A percentile compares a stretch with the other conserved stretches of the same genome.
Conservation (phyloP, 2,329 filamentous ascomycete genomes). For the Penicillium paneum region DNA sequence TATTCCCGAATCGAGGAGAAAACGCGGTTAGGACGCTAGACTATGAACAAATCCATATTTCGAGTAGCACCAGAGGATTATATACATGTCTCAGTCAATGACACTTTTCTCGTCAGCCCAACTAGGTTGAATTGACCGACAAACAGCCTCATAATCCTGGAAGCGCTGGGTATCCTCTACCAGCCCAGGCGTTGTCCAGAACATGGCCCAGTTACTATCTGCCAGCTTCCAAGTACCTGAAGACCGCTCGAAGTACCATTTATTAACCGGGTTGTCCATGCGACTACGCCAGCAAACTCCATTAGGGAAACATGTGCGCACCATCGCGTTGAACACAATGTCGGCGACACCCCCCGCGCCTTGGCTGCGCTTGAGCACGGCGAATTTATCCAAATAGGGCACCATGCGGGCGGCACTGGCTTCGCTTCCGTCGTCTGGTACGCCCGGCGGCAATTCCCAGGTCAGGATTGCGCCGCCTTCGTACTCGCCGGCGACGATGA, state of each 20-base stretch:
- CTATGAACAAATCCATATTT: too few relatives aligned
- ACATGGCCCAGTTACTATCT: conserved; percentile 93
- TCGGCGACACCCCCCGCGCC: conserved; percentile 91
- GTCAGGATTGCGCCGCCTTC: conserved; percentile 93
- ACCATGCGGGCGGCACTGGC: conserved; percentile 63
- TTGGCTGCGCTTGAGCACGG: conserved; percentile 82
- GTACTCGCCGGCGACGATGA: conserved; percentile 95
- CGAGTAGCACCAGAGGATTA: not conserved
- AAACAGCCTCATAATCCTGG: conserved; percentile 71
- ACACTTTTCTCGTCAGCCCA: conserved; percentile 48
- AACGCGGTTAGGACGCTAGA: too few relatives aligned
- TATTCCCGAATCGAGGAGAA: too few relatives aligned
- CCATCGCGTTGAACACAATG: conserved; percentile 94
- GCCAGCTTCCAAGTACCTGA: conserved; percentile 77
- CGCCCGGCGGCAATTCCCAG: conserved; percentile 74
- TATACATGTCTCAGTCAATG: conserved; percentile 48
- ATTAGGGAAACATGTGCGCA: conserved; percentile 77
- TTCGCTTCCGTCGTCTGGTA: conserved; percentile 54
- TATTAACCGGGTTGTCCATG: conserved; percentile 91
- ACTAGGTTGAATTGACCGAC: conserved; percentile 55
- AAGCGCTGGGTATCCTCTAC: conserved; percentile 55
- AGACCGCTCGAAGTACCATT: conserved; percentile 97
- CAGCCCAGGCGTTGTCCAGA: conserved; percentile 80
- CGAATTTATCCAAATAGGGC: conserved; percentile 96
- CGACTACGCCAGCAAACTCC: conserved; percentile 92